A percentile compares a stretch with the other conserved stretches of the same genome.
Conservation (phyloP, 2,329 filamentous ascomycete genomes). For the Neurospora crassa region DNA sequence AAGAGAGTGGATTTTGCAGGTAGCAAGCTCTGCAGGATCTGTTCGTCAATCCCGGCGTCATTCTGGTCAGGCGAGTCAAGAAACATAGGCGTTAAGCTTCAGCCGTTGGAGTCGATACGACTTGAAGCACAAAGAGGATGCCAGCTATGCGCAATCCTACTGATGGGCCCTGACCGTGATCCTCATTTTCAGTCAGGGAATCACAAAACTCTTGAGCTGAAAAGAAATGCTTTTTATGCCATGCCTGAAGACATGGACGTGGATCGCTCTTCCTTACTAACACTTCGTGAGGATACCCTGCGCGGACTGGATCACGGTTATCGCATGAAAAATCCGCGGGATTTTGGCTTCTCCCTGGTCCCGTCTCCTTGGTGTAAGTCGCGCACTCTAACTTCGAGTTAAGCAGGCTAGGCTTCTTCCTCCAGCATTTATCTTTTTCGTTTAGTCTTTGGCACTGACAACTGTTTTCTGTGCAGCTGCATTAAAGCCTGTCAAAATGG, state of each 20-base stretch:
- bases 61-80: not conserved
- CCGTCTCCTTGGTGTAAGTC: not conserved
- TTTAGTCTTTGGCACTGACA: not conserved
- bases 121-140: not conserved
- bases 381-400: not conserved
- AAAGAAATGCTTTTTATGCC: no score
- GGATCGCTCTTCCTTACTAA: fast-evolving
- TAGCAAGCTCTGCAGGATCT: not conserved
- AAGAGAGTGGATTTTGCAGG: not conserved
- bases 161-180: not conserved
- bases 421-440: no score
- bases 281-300: not conserved
- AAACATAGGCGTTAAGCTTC: not conserved
- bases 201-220: not conserved
- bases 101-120: not conserved
- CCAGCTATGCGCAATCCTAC: not conserved
- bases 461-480: not conserved
- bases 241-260: not conserved
- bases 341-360: not conserved
- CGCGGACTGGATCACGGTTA: no score
- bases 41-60: not conserved
- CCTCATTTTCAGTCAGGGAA: fast-evolving
- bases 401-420: no score
- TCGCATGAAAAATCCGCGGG: not conserved
- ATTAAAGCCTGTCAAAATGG: not conserved